Conservation (phyloP, 2,329 filamentous ascomycete species). For the Penicillium sclerotigenum region DNA sequence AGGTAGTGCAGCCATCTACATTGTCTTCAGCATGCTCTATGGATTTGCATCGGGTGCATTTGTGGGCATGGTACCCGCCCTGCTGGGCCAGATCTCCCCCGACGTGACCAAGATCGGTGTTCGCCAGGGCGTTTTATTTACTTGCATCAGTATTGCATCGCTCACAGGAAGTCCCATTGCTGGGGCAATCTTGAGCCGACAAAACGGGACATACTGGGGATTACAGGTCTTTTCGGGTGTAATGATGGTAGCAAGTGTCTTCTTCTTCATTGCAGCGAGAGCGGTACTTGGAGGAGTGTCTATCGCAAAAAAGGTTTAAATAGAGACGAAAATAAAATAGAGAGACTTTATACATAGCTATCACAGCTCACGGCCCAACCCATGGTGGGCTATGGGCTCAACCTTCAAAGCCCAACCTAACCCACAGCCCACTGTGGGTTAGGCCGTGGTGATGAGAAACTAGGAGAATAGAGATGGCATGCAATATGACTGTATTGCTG, state of each 20-base stretch:
- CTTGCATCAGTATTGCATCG: conserved; percentile 59
- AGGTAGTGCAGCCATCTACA: conserved; percentile 52
- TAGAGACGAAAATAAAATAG: neutral
- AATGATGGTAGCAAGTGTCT: conserved; percentile 43
- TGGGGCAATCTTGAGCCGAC: conserved; percentile 54
- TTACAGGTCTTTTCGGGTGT: conserved; percentile 64
- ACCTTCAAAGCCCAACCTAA: too few relatives aligned
- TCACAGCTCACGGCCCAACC: neutral
- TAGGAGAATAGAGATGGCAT: too few relatives aligned
- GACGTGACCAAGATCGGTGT: conserved; percentile 66
- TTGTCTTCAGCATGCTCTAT: conserved; percentile 63
- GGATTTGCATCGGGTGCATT: conserved; percentile 67
- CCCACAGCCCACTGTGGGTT: too few relatives aligned
- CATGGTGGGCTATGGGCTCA: too few relatives aligned
- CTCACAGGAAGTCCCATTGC: conserved; percentile 66
- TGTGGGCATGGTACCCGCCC: conserved; percentile 58
- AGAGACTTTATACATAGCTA: neutral
- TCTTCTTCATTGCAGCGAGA: conserved; percentile 35
- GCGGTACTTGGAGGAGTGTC: conserved; percentile 1
- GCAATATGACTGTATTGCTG: too few relatives aligned
- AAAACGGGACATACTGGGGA: conserved; percentile 53
- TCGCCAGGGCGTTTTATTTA: conserved; percentile 62
- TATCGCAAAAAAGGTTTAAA: neutral
- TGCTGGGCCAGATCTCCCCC: conserved; percentile 64
- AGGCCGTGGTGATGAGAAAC: too few relatives aligned